Evolutionary conservation across 352 stramenopile genomes (phyloP), one percentile per base, ranked within the genome.

Genomic region (Globisporangium rhizosaccharum): DNA sequence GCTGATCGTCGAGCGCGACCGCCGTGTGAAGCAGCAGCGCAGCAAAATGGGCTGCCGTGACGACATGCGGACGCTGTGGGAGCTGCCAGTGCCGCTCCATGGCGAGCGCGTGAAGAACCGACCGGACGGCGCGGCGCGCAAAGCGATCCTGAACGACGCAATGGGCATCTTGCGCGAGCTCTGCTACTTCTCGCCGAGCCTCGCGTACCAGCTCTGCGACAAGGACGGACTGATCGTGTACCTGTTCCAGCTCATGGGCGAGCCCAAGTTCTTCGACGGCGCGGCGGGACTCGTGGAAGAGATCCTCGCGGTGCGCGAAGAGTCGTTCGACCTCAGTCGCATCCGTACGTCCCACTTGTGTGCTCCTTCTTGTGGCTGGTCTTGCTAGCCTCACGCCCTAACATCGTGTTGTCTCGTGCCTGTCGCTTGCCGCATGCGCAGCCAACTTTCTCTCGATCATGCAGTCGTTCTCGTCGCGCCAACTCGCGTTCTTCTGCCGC

Each of bases 401-500:
- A 33, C 39, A 73, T 42, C 10, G 65, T 60, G 23, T 23, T 23
- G 23, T 23, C 23, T 23, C 23, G 23, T 23, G 23, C 23, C 23
- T 23, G 23, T 23, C 23, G 23, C 23, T 23, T 23, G 23, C 23
- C 23, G 23, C 37, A 42, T n/a, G 41, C 6, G 62, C 89, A 83
- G 88, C 94, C 2, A 78, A 95, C 53, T 82, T 99, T n/a, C 90
- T 97, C 59, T 53, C 73, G 7, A 85, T 98, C 50, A 79, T 98
- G 49, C 67, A 84, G 51, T 82, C 81, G 28, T 86, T 98, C 53
- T 96, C 80, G 10, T 96, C 88, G 37, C 82, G 93, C 14, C 92
- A 98, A 57, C 71, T 98, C 45, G 92, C 94, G 14, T 96, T 98
- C 70, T 98, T 98, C 68, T 98, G 93, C 53, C 88, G 95, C n/a